A percentile compares a stretch with the other conserved stretches of the same genome.
Conservation (phyloP, 2,329 filamentous ascomycete species). For the Aurifilum marmelostoma region DNA sequence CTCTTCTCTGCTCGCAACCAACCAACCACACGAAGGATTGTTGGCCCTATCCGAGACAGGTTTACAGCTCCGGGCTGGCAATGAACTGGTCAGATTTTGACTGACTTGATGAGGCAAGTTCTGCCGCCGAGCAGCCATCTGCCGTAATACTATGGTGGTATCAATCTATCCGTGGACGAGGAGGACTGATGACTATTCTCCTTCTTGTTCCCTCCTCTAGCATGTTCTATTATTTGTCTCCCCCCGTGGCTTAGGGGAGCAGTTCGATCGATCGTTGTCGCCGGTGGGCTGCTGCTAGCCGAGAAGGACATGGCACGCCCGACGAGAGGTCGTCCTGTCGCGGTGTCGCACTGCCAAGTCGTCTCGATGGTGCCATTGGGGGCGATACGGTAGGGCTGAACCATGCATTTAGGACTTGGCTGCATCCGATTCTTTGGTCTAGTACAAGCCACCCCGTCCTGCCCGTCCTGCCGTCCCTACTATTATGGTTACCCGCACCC, state of each 20-base stretch:
- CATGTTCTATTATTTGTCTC: neutral
- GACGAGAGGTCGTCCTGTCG: neutral
- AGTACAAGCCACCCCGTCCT: constrained; percentile 8
- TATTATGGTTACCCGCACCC: neutral
- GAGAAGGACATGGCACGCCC: neutral
- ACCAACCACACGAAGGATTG: constrained; percentile 7
- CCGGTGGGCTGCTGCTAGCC: no score
- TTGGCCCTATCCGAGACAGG: constrained; percentile 5
- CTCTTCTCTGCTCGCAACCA: neutral
- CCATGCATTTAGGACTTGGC: constrained; percentile 6
- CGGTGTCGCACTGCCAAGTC: neutral
- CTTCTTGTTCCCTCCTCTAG: neutral
- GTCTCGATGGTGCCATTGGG: constrained; percentile 12
- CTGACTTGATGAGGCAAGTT: neutral
- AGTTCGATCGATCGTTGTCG: neutral
- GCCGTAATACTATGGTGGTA: neutral
- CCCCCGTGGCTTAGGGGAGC: neutral
- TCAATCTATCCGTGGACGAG: neutral
- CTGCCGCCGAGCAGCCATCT: neutral
- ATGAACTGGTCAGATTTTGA: neutral
- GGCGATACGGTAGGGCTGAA: constrained; percentile 21
- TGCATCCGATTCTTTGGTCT: neutral
- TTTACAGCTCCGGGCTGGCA: constrained; percentile 5
- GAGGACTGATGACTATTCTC: neutral
- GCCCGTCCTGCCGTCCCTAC: constrained; percentile 1